Percentiles rank a stretch among this genome's conserved stretches.
Conservation (phyloP, 257 asterid genomes). For the Penstemon newberryi region DNA sequence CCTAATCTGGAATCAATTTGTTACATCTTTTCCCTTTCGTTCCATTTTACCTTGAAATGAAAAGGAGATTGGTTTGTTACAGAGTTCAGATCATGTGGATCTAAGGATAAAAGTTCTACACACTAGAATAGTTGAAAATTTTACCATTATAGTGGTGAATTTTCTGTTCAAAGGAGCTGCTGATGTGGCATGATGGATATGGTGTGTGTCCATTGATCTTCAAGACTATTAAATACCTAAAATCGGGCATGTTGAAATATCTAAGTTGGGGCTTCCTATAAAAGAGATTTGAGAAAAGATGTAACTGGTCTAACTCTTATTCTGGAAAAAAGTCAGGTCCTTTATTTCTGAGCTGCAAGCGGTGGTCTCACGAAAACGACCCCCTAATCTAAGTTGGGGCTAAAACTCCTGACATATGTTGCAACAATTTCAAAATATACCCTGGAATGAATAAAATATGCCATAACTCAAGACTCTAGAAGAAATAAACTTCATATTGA, state of each 20-base stretch:
- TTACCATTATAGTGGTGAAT: not conserved
- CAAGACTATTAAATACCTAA: not conserved
- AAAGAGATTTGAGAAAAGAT: not conserved
- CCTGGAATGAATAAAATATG: not conserved
- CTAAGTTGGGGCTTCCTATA: too few species aligned
- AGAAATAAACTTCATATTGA: not conserved
- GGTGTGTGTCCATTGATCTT: not conserved
- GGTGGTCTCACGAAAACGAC: too few species aligned
- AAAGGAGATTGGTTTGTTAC: not conserved
- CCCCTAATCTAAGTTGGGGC: too few species aligned
- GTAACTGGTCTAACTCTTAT: too few species aligned
- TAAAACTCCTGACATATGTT: too few species aligned
- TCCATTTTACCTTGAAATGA: not conserved
- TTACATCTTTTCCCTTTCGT: not conserved
- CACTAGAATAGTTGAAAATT: constrained; percentile 3
- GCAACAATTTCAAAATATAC: too few species aligned
- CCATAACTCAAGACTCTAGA: constrained; percentile 4
- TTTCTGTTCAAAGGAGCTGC: constrained; percentile 15
- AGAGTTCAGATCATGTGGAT: not conserved
- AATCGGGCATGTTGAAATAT: not conserved
- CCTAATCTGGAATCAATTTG: not conserved
- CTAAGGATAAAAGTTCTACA: not conserved
- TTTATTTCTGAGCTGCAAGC: too few species aligned
- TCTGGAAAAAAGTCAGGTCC: too few species aligned
- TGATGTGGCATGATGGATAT: not conserved